These are phyloP conservation scores for Metschnikowia lachancei DNA, from an alignment of 805 yeast species.

Conservation along the genomic window DNA sequence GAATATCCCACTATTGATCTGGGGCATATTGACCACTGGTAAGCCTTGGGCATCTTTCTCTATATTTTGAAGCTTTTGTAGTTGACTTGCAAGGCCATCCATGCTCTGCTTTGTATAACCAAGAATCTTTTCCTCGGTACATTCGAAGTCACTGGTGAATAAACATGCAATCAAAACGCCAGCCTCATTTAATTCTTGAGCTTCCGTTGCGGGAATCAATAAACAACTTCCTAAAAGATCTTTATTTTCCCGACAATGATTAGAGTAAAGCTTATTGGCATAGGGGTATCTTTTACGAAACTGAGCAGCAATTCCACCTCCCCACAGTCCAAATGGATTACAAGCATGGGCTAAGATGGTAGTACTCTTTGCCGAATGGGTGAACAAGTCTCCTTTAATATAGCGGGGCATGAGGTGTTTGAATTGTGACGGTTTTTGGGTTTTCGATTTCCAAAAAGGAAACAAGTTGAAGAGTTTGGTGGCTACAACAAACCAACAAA, in stretches of 20 bases:
- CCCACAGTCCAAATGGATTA: conserved; percentile 78
- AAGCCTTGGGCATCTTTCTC: conserved; percentile 15
- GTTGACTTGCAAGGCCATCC: conserved; percentile 34
- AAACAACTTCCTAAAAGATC: conserved; percentile 55
- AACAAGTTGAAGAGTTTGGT: no score
- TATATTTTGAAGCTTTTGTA: neutral
- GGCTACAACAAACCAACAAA: no score
- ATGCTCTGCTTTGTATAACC: conserved; percentile 51
- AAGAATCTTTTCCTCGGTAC: conserved; percentile 49
- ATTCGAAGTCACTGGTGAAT: conserved; percentile 57
- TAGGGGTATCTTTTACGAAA: conserved; percentile 54
- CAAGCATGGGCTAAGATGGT: conserved; percentile 73
- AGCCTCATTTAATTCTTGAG: conserved; percentile 22
- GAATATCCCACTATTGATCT: conserved; percentile 72
- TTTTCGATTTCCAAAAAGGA: no score
- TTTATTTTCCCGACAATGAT: conserved; percentile 36
- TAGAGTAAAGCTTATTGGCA: conserved; percentile 50
- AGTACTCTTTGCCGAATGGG: conserved; percentile 21
- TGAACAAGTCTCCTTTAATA: conserved; percentile 57
- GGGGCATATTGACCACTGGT: conserved; percentile 60
- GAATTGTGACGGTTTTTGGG: no score
- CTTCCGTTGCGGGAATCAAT: conserved; percentile 30
- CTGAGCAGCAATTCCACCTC: conserved; percentile 73
- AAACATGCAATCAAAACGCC: conserved; percentile 56
- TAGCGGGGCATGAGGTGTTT: conserved; percentile 39